Conservation (phyloP, 2,329 filamentous ascomycete species). For the Aspergillus hiratsukae region DNA sequence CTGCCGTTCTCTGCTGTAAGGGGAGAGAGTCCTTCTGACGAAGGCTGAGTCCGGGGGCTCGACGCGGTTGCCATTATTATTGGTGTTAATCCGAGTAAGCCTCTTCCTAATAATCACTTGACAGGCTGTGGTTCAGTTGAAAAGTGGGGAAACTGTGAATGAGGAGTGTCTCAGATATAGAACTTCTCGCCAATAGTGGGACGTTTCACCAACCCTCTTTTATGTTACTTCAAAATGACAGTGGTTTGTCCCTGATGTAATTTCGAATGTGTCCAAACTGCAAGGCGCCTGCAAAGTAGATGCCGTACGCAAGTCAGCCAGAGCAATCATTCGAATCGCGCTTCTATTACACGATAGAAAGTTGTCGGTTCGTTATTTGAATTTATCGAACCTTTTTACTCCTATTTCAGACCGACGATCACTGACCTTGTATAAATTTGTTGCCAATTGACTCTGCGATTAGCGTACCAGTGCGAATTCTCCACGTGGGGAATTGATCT, state of each 20-base stretch:
- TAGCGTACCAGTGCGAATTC: background rate
- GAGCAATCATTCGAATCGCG: background rate
- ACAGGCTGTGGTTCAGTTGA: conserved; percentile 16
- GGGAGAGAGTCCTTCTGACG: conserved; percentile 30
- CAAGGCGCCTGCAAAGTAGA: background rate
- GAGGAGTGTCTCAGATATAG: conserved; percentile 19
- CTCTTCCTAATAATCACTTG: conserved; percentile 14
- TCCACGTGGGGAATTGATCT: background rate
- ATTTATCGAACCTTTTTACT: background rate
- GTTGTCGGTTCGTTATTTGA: background rate
- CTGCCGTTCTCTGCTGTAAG: conserved; percentile 35
- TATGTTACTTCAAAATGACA: background rate
- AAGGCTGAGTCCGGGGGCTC: conserved; percentile 33
- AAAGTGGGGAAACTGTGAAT: conserved; percentile 18
- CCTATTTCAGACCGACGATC: background rate
- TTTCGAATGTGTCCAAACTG: background rate
- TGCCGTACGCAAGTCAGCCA: background rate
- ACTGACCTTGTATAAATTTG: background rate
- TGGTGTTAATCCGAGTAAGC: conserved; percentile 11
- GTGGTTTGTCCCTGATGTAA: background rate
- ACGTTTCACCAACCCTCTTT: conserved; percentile 6
- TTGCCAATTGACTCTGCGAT: background rate
- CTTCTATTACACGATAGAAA: background rate
- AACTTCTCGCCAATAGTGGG: conserved; percentile 6
- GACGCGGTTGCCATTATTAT: conserved; percentile 30